phyloP scores from a whole-genome alignment of 2,329 filamentous ascomycete genomes.

The Aureobasidium zeae region DNA sequence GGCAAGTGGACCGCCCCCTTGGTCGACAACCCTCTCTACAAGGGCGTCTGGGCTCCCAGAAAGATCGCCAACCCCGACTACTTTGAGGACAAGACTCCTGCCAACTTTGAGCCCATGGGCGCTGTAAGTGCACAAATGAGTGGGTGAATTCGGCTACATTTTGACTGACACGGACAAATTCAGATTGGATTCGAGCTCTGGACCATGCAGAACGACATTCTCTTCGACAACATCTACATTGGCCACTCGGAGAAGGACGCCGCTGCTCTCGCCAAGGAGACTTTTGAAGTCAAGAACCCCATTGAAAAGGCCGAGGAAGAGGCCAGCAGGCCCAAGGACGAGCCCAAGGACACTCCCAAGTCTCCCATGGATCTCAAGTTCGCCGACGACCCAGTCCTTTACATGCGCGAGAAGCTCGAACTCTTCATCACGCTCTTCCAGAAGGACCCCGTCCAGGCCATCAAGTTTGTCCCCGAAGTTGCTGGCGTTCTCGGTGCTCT shows the following conservation, averaged over 20 bases:
- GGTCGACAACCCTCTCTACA: conserved; percentile 97
- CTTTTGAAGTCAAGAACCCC: conserved; percentile 79
- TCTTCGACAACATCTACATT: conserved; percentile 99
- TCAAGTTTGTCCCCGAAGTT: conserved; percentile 86
- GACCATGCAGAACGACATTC: conserved; percentile 99
- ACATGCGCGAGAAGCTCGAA: conserved; percentile 84
- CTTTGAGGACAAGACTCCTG: conserved; percentile 92
- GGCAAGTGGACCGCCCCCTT: conserved; percentile 92
- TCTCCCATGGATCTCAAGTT: conserved; percentile 74
- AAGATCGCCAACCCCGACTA: conserved; percentile 96
- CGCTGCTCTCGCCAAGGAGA: conserved; percentile 77
- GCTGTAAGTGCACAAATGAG: conserved; percentile 63
- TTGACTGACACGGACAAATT: neutral
- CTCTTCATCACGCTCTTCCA: conserved; percentile 80
- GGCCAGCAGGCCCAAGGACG: conserved; percentile 66
- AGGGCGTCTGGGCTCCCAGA: conserved; percentile 85
- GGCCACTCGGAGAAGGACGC: conserved; percentile 94
- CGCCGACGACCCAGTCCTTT: conserved; percentile 79
- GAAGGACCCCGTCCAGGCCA: conserved; percentile 71
- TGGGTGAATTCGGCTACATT: too few species aligned
- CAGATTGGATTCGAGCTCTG: conserved; percentile 98
- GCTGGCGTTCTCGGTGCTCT: conserved; percentile 69
- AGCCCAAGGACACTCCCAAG: conserved; percentile 49
- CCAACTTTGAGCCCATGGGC: conserved; percentile 97
- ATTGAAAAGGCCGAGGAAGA: conserved; percentile 76